phyloP scores from a whole-genome alignment of 2,329 filamentous ascomycete genomes.

The Fusarium temperatum region DNA sequence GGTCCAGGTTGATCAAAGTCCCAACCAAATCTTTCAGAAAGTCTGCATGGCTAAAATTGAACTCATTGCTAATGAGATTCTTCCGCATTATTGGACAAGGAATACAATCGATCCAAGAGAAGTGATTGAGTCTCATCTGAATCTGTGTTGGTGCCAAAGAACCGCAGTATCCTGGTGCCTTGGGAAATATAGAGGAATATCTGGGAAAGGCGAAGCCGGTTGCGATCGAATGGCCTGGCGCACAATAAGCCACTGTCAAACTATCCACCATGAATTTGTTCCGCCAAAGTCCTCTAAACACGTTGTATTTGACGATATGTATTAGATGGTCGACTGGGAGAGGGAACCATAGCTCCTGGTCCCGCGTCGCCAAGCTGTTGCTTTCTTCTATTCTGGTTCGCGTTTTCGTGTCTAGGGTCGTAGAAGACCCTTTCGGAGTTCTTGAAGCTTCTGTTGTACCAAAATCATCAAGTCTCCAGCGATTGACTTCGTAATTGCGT shows the following conservation, averaged over 20 bases:
- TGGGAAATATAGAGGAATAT: not conserved
- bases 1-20: not conserved
- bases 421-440: fast-evolving
- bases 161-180: not conserved
- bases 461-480: not conserved
- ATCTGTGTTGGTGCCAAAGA: not conserved
- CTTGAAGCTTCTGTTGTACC: fast-evolving
- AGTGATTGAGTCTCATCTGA: not conserved
- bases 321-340: not conserved
- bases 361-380: fast-evolving
- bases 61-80: not conserved
- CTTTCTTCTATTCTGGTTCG: not conserved
- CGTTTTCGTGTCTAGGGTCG: fast-evolving
- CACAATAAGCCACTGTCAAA: not conserved
- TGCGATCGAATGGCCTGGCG: not conserved
- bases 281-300: not conserved
- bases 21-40: not conserved
- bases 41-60: not conserved
- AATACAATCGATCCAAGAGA: not conserved
- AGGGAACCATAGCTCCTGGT: not conserved
- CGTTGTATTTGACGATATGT: not conserved
- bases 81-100: not conserved
- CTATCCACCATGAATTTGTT: not conserved
- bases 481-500: not conserved
- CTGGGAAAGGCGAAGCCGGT: not conserved